Evolutionary conservation across 441 rosid genomes (phyloP).

Genomic region (Sinapis alba): DNA sequence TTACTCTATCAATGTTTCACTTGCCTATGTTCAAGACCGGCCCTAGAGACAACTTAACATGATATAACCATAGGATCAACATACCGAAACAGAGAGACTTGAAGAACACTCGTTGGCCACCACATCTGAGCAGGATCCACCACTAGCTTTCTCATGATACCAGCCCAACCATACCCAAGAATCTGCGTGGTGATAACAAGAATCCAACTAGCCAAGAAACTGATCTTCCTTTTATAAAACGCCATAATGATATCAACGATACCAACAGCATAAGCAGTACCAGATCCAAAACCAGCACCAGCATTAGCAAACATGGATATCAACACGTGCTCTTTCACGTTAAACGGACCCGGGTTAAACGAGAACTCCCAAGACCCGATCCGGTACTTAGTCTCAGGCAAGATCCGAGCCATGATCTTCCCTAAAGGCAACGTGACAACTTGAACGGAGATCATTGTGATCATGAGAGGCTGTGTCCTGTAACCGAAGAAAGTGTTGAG

Average conservation of each 20-base stretch:
- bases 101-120: conserved; percentile 67
- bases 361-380: conserved; percentile 52
- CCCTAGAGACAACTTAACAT: too few relatives aligned
- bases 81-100: conserved; percentile 68
- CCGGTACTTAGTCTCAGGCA: conserved; percentile 56
- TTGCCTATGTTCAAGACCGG: too few relatives aligned
- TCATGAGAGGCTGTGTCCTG: conserved; percentile 62
- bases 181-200: conserved; percentile 76
- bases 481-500: conserved; percentile 82
- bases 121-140: conserved; percentile 72
- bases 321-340: conserved; percentile 75
- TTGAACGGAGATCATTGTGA: conserved; percentile 66
- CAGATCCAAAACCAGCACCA: conserved; percentile 60
- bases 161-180: conserved; percentile 76
- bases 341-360: conserved; percentile 80
- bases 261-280: conserved; percentile 65
- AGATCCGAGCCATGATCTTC: conserved; percentile 53
- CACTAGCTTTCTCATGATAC: conserved; percentile 59
- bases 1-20: too few relatives aligned
- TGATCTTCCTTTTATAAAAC: conserved; percentile 56
- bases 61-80: too few relatives aligned
- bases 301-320: conserved; percentile 81
- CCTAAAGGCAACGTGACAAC: conserved; percentile 75
- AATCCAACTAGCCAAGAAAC: conserved; percentile 63
- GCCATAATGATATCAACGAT: conserved; percentile 70